Base-by-base conservation (phyloP, 208 protist species). In the Trichomonas vaginalis region DNA sequence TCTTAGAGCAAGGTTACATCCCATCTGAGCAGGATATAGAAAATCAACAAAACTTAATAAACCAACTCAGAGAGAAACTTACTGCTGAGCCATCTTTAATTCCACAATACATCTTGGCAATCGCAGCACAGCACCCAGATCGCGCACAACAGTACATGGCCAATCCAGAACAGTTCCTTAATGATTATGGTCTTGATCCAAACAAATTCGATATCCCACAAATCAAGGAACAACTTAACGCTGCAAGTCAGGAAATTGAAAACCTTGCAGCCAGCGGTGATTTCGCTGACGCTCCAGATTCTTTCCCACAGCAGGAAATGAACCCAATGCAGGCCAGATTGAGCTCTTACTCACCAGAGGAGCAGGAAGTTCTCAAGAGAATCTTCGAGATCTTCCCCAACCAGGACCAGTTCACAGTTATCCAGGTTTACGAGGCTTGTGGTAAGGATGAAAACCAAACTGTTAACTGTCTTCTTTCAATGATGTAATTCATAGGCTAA, bases 381-480 rank as follows among this genome's bases (percentile, higher is more conserved):
- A 23, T 96, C 10, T 37, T 37, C 9, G 47, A 48, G 35, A 37
- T 96, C 17, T 8, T 2, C 21, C 56, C 56, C 4, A 10, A 62
- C 0, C 2, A 40, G 35, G 79, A 83, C 40, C n/a, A 83, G 0
- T 40, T 70, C 17, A 86, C 49, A 46, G 61, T 88, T 39, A 46
- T 96, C 8, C 83, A 96, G 32, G 95, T 90, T 45, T 96, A 95
- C 37, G 49, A 87, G 8, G 48, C 62, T 47, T 96, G 95, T 46
- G 62, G 95, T 92, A 46, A 90, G 23, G 56, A 96, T 40, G 95
- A 96, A 40, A 47, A 96, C n/a, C 21, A 95, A 12, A 70, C 95
- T 42, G 79, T 35, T 12, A 83, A 83, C 15, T 83, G 79, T 83
- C 35, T 83, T 42, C 27, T 83, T 42, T 40, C 2, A 10, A 83